Base-by-base conservation (phyloP, 345 rosid species). In the Gossypium stocksii region DNA sequence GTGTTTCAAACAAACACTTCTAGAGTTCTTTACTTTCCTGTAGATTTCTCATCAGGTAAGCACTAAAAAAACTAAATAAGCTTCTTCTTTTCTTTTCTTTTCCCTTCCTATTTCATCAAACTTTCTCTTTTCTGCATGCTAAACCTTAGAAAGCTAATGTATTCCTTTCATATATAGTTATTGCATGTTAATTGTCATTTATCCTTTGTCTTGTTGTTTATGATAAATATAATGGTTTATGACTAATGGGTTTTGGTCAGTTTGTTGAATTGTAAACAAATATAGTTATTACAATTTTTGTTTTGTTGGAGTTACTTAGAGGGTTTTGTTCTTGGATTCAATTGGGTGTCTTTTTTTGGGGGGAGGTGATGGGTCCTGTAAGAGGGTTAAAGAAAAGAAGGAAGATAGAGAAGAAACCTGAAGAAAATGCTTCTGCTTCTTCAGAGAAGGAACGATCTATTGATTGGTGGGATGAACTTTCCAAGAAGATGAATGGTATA, bases 381-480 rank as follows among this genome's bases (percentile, higher is more conserved):
- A 82, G 83, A 82, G 84, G 84, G 44, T 64, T 65, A 53, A 87
- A 83, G 65, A 85, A 80, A 76, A 80, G 84, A 71, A 79, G 68
- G 73, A 78, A 72, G 77, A 51, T 76, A 9, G 83, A 79, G 70
- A 85, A 76, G 73, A 85, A 71, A 61, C 62, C 59, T 46, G 84
- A 77, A 73, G 83, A 74, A n/a, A 77, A 74, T 74, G 85, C 70
- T 80, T 80, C 82, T 76, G 86, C 3, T 84, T 81, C 81, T 53
- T 58, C 85, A 9, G 81, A 80, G 77, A 79, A 80, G 63, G 83
- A 82, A 63, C 83, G 69, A 29, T 77, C 88, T 73, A 48, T 67
- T 52, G 87, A 83, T 83, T 82, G 87, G 87, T 85, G 86, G 85
- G 85, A 76, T 73, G 88, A 83, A 64, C 81, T 83, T 56, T 87